These are phyloP conservation scores for Camelina neglecta DNA, from an alignment of 345 rosid species.

Conservation along the genomic window DNA sequence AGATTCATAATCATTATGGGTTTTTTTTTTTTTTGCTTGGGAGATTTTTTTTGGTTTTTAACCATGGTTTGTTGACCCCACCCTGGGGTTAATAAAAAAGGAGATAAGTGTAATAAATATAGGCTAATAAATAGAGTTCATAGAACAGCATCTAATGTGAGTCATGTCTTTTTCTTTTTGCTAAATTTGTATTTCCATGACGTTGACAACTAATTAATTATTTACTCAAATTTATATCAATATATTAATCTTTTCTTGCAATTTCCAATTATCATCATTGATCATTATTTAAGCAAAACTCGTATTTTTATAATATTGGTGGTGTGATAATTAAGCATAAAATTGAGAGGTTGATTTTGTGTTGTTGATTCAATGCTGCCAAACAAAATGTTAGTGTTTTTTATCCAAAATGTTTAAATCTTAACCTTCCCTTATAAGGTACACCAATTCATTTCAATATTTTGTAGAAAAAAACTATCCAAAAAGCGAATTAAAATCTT, in stretches of 20 bases:
- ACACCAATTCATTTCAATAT: too few relatives aligned
- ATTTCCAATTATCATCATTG: constrained; percentile 3
- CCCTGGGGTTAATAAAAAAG: constrained; percentile 45
- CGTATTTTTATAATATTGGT: not conserved
- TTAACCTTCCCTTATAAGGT: too few relatives aligned
- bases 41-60: constrained; percentile 47
- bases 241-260: not conserved
- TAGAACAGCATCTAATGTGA: constrained; percentile 43
- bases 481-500: not conserved
- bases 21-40: not conserved
- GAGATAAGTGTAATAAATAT: constrained; percentile 52
- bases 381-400: not conserved
- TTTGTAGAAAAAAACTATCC: not conserved
- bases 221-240: constrained; percentile 7
- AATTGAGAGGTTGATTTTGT: not conserved
- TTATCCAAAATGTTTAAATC: too few relatives aligned
- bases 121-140: constrained; percentile 40
- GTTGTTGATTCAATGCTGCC: not conserved
- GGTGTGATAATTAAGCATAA: not conserved
- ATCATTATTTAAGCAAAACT: not conserved
- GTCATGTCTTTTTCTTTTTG: constrained; percentile 45
- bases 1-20: constrained; percentile 54
- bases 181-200: constrained; percentile 41
- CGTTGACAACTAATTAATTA: constrained; percentile 37
- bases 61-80: constrained; percentile 58